phyloP scores from a whole-genome alignment of 345 rosid species.

The Rhizophora mangle region DNA sequence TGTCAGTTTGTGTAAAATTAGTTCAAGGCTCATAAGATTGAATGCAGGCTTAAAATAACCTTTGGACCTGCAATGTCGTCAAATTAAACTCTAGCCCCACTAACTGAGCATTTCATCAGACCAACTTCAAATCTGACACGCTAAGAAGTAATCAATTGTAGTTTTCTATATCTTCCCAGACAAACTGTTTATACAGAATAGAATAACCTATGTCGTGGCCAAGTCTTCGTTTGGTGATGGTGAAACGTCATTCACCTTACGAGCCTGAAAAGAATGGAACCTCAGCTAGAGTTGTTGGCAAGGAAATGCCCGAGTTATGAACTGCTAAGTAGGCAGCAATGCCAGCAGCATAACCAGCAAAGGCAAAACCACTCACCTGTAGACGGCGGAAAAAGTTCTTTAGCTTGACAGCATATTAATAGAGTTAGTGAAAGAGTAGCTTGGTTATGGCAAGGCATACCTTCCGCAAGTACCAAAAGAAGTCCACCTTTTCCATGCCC shows the following conservation, averaged over 20 bases:
- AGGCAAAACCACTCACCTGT: constrained; percentile 94
- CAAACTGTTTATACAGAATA: not conserved
- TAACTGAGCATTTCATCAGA: not conserved
- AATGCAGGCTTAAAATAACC: too few species aligned
- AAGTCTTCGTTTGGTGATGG: not conserved
- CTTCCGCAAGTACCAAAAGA: constrained; percentile 95
- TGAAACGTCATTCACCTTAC: constrained; percentile 52
- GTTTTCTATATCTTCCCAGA: not conserved
- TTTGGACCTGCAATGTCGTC: not conserved
- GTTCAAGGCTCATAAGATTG: too few species aligned
- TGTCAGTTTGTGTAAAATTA: too few species aligned
- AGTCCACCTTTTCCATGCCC: constrained; percentile 99
- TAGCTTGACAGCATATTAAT: not conserved
- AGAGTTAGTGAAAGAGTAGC: not conserved
- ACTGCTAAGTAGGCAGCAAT: constrained; percentile 30
- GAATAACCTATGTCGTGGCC: not conserved
- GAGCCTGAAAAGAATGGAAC: constrained; percentile 27
- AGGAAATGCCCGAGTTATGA: constrained; percentile 20
- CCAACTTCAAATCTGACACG: not conserved
- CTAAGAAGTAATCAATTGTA: not conserved
- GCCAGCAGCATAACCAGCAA: constrained; percentile 59
- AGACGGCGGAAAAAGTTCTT: constrained; percentile 8
- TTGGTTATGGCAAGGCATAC: constrained; percentile 47
- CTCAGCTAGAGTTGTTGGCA: constrained; percentile 30
- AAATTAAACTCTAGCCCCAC: not conserved